These are phyloP conservation scores for Penicillium sp. DNA, from an alignment of 2,329 filamentous ascomycete genomes.

Conservation along the genomic window DNA sequence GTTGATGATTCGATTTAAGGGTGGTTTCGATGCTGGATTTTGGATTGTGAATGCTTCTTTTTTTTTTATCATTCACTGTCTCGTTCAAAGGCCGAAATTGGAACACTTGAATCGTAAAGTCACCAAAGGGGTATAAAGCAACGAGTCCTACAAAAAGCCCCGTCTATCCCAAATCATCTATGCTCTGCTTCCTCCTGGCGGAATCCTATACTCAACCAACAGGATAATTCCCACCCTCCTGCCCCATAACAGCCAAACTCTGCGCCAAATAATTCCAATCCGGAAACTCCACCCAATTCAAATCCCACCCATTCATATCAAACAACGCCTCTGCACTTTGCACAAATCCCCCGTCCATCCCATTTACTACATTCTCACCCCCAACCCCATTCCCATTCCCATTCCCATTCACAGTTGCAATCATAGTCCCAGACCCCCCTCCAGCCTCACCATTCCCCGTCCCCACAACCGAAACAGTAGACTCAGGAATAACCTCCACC, in stretches of 20 bases:
- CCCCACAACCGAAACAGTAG: background rate
- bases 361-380: background rate
- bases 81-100: no score
- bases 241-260: conserved; percentile 21
- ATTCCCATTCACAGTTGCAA: background rate
- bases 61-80: no score
- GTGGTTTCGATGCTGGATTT: no score
- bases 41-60: no score
- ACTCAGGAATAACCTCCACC: background rate
- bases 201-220: background rate
- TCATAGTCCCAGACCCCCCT: background rate
- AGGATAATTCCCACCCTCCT: conserved; percentile 10
- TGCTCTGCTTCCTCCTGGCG: no score
- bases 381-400: background rate
- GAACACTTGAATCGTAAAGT: no score
- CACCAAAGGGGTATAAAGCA: background rate
- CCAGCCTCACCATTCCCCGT: background rate
- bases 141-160: background rate
- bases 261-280: conserved; percentile 32
- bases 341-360: background rate
- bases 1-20: no score
- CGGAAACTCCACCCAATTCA: conserved; percentile 26
- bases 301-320: conserved; percentile 29
- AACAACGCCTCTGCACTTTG: conserved; percentile 8
- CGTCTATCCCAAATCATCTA: background rate